A percentile compares a stretch with the other conserved stretches of the same genome.
Evolutionary conservation across 768 basidiomycete genomes (phyloP).

Genomic region (Gloeopeniophorella convolvens): DNA sequence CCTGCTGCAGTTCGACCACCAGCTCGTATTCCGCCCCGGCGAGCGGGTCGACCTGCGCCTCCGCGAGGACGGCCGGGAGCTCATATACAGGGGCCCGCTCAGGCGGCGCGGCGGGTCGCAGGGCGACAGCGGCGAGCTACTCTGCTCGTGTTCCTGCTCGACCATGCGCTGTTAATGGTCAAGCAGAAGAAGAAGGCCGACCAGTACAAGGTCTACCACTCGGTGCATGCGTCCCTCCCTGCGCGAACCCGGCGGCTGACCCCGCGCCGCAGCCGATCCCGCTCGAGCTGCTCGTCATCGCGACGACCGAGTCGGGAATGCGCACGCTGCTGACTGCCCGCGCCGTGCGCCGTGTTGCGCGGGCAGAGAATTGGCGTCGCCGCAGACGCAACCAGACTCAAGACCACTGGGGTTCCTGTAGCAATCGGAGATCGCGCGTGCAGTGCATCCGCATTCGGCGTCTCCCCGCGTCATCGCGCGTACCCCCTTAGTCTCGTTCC

Average conservation of each 20-base stretch:
- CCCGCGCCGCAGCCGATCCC: slow-evolving; percentile 74
- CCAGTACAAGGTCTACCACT: slow-evolving; percentile 86
- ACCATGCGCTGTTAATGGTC: slow-evolving; percentile 92
- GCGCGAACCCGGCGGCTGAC: too few species aligned
- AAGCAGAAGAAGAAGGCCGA: slow-evolving; percentile 89
- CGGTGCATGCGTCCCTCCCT: slow-evolving; percentile 61
- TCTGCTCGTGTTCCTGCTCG: too few species aligned
- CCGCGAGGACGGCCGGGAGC: slow-evolving; percentile 79
- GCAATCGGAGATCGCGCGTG: too few species aligned
- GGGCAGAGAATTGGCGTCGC: too few species aligned
- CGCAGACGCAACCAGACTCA: too few species aligned
- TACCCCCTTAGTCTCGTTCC: too few species aligned
- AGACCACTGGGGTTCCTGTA: too few species aligned
- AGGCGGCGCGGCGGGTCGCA: too few species aligned
- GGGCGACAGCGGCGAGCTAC: too few species aligned
- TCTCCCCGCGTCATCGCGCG: too few species aligned
- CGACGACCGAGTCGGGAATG: slow-evolving; percentile 53
- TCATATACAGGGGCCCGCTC: slow-evolving; percentile 83
- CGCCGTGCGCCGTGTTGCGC: too few species aligned
- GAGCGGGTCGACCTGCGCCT: slow-evolving; percentile 85
- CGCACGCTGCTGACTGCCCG: slow-evolving; percentile 30
- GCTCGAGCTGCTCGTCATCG: slow-evolving; percentile 78
- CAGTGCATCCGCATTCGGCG: slow-evolving; percentile 39
- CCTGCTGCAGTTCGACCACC: too few species aligned
- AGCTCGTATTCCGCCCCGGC: slow-evolving; percentile 81